Conservation (phyloP, 768 basidiomycete species). For the Lactifluus piperatus region DNA sequence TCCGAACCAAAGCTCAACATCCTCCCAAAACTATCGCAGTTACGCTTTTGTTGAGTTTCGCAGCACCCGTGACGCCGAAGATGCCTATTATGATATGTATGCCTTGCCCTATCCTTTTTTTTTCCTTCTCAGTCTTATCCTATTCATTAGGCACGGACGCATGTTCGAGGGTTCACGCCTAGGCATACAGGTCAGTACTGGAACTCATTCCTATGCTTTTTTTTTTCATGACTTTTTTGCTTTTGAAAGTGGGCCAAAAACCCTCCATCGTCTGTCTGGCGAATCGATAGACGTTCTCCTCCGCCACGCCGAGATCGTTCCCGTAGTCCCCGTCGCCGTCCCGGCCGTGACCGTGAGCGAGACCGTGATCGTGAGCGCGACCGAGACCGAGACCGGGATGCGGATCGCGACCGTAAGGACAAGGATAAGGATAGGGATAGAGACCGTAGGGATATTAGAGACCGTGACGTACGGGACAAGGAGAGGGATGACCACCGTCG, state of each 20-base stretch:
- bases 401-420: constrained; percentile 25
- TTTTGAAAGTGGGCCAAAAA: constrained; percentile 64
- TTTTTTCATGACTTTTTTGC: background rate
- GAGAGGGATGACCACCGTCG: constrained; percentile 33
- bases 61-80: constrained; percentile 68
- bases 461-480: constrained; percentile 30
- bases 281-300: constrained; percentile 52
- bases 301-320: constrained; percentile 28
- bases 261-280: constrained; percentile 78
- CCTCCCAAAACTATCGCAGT: constrained; percentile 43
- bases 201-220: background rate
- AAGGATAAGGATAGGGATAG: constrained; percentile 21
- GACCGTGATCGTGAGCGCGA: constrained; percentile 20
- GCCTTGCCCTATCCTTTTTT: constrained; percentile 2
- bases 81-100: constrained; percentile 79
- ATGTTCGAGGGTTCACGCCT: constrained; percentile 66
- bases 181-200: constrained; percentile 59
- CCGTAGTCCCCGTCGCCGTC: constrained; percentile 41
- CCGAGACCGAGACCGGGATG: constrained; percentile 28
- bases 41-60: constrained; percentile 86
- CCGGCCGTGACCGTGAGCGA: constrained; percentile 23
- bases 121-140: background rate
- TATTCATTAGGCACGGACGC: constrained; percentile 54
- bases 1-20: constrained; percentile 49
- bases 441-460: constrained; percentile 30